Evolutionary conservation across 192 early-diverging fungal genomes (phyloP).

Genomic region (Umbelopsis vinacea): DNA sequence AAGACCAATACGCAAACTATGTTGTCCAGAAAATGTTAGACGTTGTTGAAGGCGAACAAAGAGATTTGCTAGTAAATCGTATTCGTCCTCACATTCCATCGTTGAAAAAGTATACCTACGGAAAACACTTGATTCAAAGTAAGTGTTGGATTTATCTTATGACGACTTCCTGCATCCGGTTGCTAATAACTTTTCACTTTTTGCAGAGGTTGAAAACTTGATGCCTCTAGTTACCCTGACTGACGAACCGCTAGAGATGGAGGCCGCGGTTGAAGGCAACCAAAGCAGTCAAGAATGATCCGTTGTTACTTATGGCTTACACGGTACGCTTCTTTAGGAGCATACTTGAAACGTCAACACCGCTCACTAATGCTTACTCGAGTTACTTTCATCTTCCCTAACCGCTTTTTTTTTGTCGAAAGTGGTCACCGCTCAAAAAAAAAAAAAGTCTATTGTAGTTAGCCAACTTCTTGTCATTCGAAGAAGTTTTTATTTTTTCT

Average conservation of each 20-base stretch:
- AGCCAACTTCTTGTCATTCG: neutral
- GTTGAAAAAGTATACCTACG: constrained; percentile 96
- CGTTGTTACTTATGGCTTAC: too few species aligned
- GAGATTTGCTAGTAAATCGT: constrained; percentile 81
- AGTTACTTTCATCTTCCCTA: neutral
- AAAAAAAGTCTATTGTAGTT: constrained; percentile 14
- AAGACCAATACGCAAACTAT: constrained; percentile 99
- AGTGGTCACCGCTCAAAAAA: neutral
- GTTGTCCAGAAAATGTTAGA: constrained; percentile 99
- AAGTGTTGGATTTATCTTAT: constrained; percentile 20
- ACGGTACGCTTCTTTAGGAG: neutral
- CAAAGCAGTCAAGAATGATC: neutral
- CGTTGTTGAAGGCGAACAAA: constrained; percentile 88
- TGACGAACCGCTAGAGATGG: neutral
- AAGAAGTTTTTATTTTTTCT: neutral
- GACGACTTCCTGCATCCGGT: too few species aligned
- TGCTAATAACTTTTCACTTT: neutral
- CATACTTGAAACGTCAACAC: neutral
- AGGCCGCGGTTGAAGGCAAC: neutral
- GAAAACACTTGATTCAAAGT: constrained; percentile 90
- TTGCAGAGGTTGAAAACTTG: constrained; percentile 24
- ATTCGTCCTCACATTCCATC: constrained; percentile 90
- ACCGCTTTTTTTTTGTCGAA: too few species aligned
- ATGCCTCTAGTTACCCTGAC: constrained; percentile 12
- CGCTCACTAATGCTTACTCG: neutral